Base-by-base conservation (phyloP, 2,329 filamentous ascomycete genomes). In the Apiospora marii region DNA sequence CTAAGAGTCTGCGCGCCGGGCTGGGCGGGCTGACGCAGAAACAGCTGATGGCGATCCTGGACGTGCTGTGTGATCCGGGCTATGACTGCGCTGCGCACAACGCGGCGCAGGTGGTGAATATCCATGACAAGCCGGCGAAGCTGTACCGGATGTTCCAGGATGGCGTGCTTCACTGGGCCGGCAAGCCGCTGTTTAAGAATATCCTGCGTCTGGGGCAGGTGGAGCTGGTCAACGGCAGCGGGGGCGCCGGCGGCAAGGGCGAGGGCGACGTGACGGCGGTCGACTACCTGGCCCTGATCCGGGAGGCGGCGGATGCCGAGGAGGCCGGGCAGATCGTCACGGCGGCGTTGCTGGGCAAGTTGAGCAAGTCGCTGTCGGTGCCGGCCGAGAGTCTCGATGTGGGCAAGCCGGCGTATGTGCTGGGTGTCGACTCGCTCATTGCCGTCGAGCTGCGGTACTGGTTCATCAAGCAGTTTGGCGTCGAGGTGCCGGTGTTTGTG, bases 371-470 rank as follows among this genome's bases (percentile, higher is more conserved):
- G 19, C 53, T 74, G 14, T 71, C 74, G 3, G 61, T 74, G 7
- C 53, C 68, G 27, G 24, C 64, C 3, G 71, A 75, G 53, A 69
- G 64, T 27, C 72, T 74, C 46, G 71, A 74, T 41, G 53, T 51
- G 13, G 72, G 51, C 2, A 58, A 53, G 37, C 73, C 71, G 49
- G 71, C 68, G 10, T 69, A 71, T 22, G 70, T 71, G 10, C 72
- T 70, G 49, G 73, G 71, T 16, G 72, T 73, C 22, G 74, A 74
- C 48, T 75, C 71, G 13, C 68, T 75, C 7, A 72, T 75, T 3
- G 74, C 73, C 13, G 70, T 72, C 8, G 72, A 75, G 48, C 46
- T 75, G 37, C 74, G 71, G 3, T 72, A 71, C 71, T 74, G 71
- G 70, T 72, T 75, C 41, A 14, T 72, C 1, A 73, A 73, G 43